A percentile compares a stretch with the other conserved stretches of the same genome.
These are phyloP conservation scores for Colletotrichum sp. DNA, from an alignment of 2,329 filamentous ascomycete genomes.

Conservation along the genomic window DNA sequence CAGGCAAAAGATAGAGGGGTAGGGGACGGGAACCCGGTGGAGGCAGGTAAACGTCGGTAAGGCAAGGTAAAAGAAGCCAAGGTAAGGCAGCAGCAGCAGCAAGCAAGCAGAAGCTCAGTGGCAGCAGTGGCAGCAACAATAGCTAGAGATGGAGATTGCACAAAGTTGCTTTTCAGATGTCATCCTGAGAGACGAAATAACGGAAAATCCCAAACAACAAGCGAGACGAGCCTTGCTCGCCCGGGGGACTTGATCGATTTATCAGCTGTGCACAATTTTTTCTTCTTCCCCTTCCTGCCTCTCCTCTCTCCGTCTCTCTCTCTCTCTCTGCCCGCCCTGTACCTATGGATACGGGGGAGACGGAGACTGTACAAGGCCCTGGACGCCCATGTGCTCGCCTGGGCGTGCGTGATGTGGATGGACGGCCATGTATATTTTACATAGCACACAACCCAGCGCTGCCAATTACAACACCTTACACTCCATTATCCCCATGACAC, in stretches of 20 bases:
- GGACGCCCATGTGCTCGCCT: constrained; percentile 5
- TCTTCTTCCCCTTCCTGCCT: neutral
- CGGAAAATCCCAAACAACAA: constrained; percentile 2
- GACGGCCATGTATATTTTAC: neutral
- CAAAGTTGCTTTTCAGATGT: constrained; percentile 11
- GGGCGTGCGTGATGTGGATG: constrained; percentile 14
- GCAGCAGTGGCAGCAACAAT: neutral
- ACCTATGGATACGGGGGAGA: constrained; percentile 4
- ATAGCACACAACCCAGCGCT: neutral
- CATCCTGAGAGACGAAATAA: neutral
- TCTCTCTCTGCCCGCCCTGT: neutral
- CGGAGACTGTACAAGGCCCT: constrained; percentile 11
- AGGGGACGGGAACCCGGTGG: neutral
- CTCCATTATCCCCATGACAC: neutral
- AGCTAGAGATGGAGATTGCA: constrained; percentile 2
- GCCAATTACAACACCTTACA: neutral
- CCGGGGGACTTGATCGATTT: constrained; percentile 15
- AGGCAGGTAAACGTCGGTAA: neutral
- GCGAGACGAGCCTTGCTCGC: constrained; percentile 7
- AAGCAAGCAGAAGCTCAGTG: neutral
- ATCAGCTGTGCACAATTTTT: constrained; percentile 21
- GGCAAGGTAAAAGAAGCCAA: neutral
- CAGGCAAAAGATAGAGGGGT: neutral
- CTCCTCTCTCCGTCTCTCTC: neutral
- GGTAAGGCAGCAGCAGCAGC: neutral